Evolutionary conservation across 306 rosid species (phyloP).

Genomic region (Trichosanthes truncata): DNA sequence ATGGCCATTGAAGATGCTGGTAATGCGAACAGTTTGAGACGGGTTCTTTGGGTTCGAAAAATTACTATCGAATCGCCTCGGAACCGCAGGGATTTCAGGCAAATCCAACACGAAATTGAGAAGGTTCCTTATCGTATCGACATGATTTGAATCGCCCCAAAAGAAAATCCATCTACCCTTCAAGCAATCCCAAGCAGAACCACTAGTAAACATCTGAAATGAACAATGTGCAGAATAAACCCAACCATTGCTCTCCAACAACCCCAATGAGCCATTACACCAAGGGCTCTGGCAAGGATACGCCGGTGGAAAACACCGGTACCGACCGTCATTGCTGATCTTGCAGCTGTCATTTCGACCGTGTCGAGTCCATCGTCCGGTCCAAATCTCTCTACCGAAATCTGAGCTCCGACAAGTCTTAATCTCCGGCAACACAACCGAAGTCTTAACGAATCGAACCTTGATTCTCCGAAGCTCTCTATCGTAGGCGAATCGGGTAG

Average conservation of each 20-base stretch:
- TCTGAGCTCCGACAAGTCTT: conserved; percentile 46
- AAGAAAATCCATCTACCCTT: conserved; percentile 77
- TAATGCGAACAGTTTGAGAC: conserved; percentile 64
- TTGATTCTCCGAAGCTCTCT: conserved; percentile 35
- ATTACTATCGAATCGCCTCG: conserved; percentile 63
- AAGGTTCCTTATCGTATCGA: conserved; percentile 69
- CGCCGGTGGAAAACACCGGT: conserved; percentile 43
- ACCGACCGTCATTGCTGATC: conserved; percentile 65
- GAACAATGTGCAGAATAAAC: conserved; percentile 86
- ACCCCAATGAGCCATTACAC: conserved; percentile 78
- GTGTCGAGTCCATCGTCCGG: conserved; percentile 89
- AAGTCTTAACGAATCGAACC: conserved; percentile 37
- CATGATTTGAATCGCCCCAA: conserved; percentile 96
- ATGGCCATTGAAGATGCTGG: conserved; percentile 90
- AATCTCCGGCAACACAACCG: conserved; percentile 38
- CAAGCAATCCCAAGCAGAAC: conserved; percentile 78
- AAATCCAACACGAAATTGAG: conserved; percentile 66
- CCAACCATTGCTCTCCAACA: conserved; percentile 95
- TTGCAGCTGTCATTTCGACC: conserved; percentile 56
- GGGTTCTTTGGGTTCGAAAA: conserved; percentile 68
- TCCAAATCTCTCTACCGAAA: conserved; percentile 57
- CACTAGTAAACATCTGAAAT: conserved; percentile 46
- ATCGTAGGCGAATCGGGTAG: conserved; percentile 46
- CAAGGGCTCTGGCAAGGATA: conserved; percentile 68
- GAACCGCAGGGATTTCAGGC: conserved; percentile 57